Base-by-base conservation (phyloP, 2,329 filamentous ascomycete species). In the Helotiales sp. region DNA sequence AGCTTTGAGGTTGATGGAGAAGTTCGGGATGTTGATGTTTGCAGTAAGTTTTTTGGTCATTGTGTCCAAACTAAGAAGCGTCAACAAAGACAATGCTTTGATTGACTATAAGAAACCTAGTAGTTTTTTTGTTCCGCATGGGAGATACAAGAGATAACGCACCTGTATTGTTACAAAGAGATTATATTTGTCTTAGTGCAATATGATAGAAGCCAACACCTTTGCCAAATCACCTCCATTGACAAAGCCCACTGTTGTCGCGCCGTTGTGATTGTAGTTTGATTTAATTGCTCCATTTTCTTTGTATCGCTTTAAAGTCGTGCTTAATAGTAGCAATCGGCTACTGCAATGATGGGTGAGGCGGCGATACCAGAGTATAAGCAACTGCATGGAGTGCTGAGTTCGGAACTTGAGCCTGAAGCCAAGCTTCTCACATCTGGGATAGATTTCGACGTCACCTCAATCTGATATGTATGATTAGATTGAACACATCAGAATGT, bases 141-240 rank as follows among this genome's bases (percentile, higher is more conserved):
- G 22, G 12, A 40, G 19, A 10, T 8, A n/a, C 17, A 24, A 42
- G n/a, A 33, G 22, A 25, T 6, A 19, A 55, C 56, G 49, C 60
- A 76, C 74, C 71, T 83, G 70, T 5, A 81, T 79, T 0, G 79
- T 81, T 5, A 81, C 78, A 46, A 75, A 80, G 2, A 79, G 73
- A 1, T 68, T 64, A 58, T 76, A 75, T 2, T 63, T 49, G 0
- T 62, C 57, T 24, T 70, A 73, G 27, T 71, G 65, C 3, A 67
- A 66, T 4, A 61, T 64, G 1, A 79, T 71, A 13, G 75, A 73
- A 13, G 63, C 63, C 2, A 80, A 63, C 0, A 79, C 74, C 1
- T 70, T 72, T 0, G 60, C 70, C 79, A 78, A 82, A 57, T 79
- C 74, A 0, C 79, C 78, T 2, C 74, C 74, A 0, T 63, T 66